A percentile compares a stretch with the other conserved stretches of the same genome.
These are phyloP conservation scores for Rhynchosporium agropyri DNA, from an alignment of 2,329 filamentous ascomycete genomes.

Conservation along the genomic window DNA sequence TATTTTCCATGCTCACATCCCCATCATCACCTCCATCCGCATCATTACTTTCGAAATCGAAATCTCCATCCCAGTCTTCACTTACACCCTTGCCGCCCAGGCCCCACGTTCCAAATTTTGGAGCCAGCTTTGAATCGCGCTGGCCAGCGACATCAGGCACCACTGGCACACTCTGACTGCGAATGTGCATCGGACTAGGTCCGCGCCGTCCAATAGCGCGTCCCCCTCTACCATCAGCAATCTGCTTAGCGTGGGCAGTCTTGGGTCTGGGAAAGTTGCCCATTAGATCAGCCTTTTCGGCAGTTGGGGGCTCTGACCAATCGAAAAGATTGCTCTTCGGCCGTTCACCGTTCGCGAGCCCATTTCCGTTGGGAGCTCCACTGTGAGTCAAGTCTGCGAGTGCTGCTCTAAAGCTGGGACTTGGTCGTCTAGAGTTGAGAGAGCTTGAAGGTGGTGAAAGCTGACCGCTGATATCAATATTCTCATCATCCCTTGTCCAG, in stretches of 20 bases:
- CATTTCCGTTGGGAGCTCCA: conserved; percentile 43
- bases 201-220: conserved; percentile 67
- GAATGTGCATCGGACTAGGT: conserved; percentile 67
- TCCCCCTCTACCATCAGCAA: conserved; percentile 70
- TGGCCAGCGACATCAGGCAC: conserved; percentile 61
- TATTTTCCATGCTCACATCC: conserved; percentile 44
- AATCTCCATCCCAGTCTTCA: conserved; percentile 90
- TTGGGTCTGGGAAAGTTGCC: conserved; percentile 66
- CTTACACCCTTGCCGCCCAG: conserved; percentile 77
- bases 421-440: conserved; percentile 55
- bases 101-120: conserved; percentile 82
- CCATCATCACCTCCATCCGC: conserved; percentile 46
- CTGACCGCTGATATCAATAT: conserved; percentile 56
- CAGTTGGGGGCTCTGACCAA: conserved; percentile 68
- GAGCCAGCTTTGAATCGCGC: conserved; percentile 57
- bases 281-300: conserved; percentile 62
- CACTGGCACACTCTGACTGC: conserved; percentile 80
- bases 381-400: conserved; percentile 57
- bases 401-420: conserved; percentile 57
- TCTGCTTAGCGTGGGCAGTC: conserved; percentile 77
- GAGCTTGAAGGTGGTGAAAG: conserved; percentile 61
- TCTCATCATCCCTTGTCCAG: conserved; percentile 59
- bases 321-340: conserved; percentile 74
- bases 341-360: conserved; percentile 48
- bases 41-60: conserved; percentile 62